phyloP scores from a whole-genome alignment of 2,329 filamentous ascomycete genomes.

The Fusarium pilosicola region DNA sequence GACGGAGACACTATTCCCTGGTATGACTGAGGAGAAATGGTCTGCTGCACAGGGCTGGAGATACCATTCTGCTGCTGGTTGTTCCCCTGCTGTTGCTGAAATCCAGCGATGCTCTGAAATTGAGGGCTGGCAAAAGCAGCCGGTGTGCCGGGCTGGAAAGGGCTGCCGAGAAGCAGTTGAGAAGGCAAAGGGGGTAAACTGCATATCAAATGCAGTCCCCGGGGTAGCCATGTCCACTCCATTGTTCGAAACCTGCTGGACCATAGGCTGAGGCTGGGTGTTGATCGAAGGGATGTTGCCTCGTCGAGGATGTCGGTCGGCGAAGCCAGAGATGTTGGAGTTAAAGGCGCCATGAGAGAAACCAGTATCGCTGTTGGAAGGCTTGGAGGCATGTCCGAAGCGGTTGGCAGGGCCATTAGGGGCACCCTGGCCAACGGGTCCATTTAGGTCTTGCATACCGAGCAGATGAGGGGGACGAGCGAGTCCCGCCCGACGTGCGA shows the following conservation, averaged over 20 bases:
- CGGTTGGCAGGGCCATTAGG: conserved; percentile 65
- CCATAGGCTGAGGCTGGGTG: conserved; percentile 78
- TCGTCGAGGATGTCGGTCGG: conserved; percentile 85
- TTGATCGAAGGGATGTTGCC: conserved; percentile 93
- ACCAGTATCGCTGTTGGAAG: conserved; percentile 83
- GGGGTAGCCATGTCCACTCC: conserved; percentile 83
- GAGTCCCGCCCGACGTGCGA: conserved; percentile 83
- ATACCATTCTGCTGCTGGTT: conserved; percentile 70
- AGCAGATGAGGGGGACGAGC: conserved; percentile 87
- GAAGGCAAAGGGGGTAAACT: conserved; percentile 96
- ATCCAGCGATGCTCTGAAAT: conserved; percentile 85
- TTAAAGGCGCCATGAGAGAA: conserved; percentile 94
- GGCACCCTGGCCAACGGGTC: conserved; percentile 60
- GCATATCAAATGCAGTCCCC: conserved; percentile 94
- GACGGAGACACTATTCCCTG: conserved; percentile 88
- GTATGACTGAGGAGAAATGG: conserved; percentile 84
- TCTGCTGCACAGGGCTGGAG: conserved; percentile 79
- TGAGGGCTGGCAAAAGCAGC: conserved; percentile 90
- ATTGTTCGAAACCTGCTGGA: conserved; percentile 58
- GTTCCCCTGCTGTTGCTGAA: conserved; percentile 70
- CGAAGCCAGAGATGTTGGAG: conserved; percentile 86
- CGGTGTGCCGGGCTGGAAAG: conserved; percentile 94
- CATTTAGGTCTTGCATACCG: conserved; percentile 90
- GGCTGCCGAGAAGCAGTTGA: conserved; percentile 92
- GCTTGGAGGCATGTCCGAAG: conserved; percentile 81